Percentiles rank a stretch among this genome's conserved stretches.
Conservation (phyloP, 768 basidiomycete species). For the Leccinum truebloodii region DNA sequence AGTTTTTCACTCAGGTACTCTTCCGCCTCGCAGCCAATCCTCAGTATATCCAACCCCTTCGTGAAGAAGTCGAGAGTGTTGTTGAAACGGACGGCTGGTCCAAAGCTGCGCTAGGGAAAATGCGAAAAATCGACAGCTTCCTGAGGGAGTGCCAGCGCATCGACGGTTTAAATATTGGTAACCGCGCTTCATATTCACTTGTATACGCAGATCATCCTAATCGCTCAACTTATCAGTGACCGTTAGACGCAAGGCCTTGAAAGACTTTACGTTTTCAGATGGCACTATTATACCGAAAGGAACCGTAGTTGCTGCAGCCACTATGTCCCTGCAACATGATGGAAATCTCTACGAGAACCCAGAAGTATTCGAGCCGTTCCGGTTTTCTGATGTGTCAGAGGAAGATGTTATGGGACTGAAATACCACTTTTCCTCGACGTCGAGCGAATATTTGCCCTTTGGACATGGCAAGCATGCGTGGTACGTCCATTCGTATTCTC, state of each 20-base stretch:
- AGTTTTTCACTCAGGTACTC: neutral
- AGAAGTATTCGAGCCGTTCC: neutral
- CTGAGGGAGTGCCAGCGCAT: slow-evolving; percentile 1
- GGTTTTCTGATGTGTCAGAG: neutral
- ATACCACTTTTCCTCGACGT: neutral
- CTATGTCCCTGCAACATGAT: neutral
- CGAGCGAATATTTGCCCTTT: neutral
- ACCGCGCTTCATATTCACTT: neutral
- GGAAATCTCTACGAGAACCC: neutral
- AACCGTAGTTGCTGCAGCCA: neutral
- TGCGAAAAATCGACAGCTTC: slow-evolving; percentile 1
- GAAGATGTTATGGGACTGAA: neutral
- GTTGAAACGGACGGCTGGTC: neutral
- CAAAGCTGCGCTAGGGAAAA: neutral
- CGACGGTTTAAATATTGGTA: neutral
- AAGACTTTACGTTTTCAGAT: slow-evolving; percentile 2
- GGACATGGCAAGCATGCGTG: neutral
- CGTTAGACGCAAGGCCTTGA: neutral
- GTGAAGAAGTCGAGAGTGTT: neutral
- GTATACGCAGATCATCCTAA: neutral
- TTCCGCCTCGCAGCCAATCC: neutral
- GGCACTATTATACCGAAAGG: neutral
- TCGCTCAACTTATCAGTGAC: neutral
- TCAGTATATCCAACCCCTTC: neutral
- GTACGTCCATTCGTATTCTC: neutral